A percentile compares a stretch with the other conserved stretches of the same genome.
Conservation (phyloP, 805 yeast genomes). For the Candida berthetii region DNA sequence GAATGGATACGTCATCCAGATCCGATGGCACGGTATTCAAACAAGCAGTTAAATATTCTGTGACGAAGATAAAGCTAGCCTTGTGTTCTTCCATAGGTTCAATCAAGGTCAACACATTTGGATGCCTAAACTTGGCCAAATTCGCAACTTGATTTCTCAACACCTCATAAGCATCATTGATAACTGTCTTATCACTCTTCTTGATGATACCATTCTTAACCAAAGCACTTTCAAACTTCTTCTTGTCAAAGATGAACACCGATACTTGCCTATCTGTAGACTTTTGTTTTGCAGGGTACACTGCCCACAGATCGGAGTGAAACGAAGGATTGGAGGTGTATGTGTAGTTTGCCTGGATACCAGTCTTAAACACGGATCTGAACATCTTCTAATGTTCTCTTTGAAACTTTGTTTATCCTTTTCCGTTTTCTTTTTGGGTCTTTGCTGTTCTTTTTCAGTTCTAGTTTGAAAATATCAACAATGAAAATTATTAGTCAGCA, state of each 20-base stretch:
- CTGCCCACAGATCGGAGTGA: slow-evolving; percentile 71
- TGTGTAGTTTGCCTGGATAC: slow-evolving; percentile 58
- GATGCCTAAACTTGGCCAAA: slow-evolving; percentile 81
- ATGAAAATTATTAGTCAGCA: too few relatives aligned
- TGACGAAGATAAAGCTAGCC: slow-evolving; percentile 70
- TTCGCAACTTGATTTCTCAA: slow-evolving; percentile 64
- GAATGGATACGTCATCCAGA: slow-evolving; percentile 66
- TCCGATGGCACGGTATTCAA: slow-evolving; percentile 39
- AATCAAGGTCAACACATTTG: slow-evolving; percentile 72
- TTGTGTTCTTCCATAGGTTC: slow-evolving; percentile 91
- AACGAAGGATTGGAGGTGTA: slow-evolving; percentile 66
- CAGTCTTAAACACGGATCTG: slow-evolving; percentile 27
- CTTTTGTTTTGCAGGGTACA: slow-evolving; percentile 72
- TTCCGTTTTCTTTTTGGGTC: too few relatives aligned
- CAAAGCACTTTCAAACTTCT: slow-evolving; percentile 56
- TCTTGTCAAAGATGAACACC: slow-evolving; percentile 83
- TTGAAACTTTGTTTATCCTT: too few relatives aligned
- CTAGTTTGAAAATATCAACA: too few relatives aligned
- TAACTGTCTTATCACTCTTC: slow-evolving; percentile 39
- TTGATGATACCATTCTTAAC: slow-evolving; percentile 41
- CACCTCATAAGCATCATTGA: slow-evolving; percentile 59
- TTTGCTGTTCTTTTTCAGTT: too few relatives aligned
- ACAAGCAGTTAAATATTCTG: slow-evolving; percentile 67
- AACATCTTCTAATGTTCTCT: background rate
- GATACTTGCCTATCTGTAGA: slow-evolving; percentile 58